Evolutionary conservation across 306 rosid genomes (phyloP).

Genomic region (Prunus mira): DNA sequence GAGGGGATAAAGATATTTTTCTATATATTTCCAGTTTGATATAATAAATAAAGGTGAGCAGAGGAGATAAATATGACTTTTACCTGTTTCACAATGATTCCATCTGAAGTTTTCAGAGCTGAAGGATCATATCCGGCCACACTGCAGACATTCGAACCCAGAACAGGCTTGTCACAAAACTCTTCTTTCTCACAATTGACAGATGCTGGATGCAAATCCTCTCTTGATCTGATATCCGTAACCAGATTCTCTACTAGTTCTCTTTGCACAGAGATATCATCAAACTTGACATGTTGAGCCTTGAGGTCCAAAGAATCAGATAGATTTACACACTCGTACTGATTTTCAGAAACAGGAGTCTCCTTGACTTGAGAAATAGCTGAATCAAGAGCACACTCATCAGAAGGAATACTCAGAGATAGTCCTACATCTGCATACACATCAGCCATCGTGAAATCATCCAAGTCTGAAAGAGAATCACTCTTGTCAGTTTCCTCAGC

Average conservation of each 20-base stretch:
- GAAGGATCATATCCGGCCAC: constrained; percentile 21
- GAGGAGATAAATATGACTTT: constrained; percentile 18
- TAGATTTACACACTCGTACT: constrained; percentile 21
- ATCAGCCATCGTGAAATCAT: constrained; percentile 66
- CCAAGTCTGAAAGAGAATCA: constrained; percentile 79
- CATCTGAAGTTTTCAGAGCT: constrained; percentile 24
- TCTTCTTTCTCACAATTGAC: constrained; percentile 37
- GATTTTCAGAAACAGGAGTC: constrained; percentile 36
- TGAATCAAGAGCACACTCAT: constrained; percentile 26
- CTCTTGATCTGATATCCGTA: constrained; percentile 27
- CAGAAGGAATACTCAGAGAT: constrained; percentile 27
- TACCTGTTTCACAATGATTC: constrained; percentile 39
- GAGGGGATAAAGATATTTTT: neutral
- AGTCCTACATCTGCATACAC: constrained; percentile 79
- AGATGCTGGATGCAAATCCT: constrained; percentile 25
- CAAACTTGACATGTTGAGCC: constrained; percentile 30
- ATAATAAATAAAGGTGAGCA: neutral
- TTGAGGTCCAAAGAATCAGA: constrained; percentile 18
- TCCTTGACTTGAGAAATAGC: constrained; percentile 38
- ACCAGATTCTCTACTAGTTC: constrained; percentile 28
- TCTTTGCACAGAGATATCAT: constrained; percentile 28
- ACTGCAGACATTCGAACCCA: constrained; percentile 25
- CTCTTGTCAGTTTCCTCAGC: constrained; percentile 39
- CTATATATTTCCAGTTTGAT: neutral
- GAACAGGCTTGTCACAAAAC: constrained; percentile 25